phyloP scores from a whole-genome alignment of 208 protist genomes.

The Trypanosoma congolense region DNA sequence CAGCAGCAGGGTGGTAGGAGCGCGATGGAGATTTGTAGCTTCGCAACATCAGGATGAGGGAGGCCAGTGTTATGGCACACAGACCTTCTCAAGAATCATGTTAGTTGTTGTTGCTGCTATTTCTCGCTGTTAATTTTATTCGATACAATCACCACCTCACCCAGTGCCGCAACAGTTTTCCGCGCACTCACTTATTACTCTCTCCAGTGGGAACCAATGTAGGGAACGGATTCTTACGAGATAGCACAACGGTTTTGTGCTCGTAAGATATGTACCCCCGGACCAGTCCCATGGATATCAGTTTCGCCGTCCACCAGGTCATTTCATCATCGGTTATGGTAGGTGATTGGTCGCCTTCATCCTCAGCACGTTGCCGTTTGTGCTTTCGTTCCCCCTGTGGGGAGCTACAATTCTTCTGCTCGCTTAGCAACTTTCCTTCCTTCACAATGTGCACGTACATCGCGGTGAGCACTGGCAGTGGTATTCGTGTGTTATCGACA shows the following conservation, averaged over 20 bases:
- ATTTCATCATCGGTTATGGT: constrained; percentile 62
- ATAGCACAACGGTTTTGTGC: constrained; percentile 75
- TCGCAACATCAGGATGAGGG: too few species aligned
- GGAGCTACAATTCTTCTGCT: not conserved
- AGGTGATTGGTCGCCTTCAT: constrained; percentile 6
- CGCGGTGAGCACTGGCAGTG: constrained; percentile 44
- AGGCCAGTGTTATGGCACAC: too few species aligned
- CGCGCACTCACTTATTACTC: too few species aligned
- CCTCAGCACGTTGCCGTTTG: constrained; percentile 12
- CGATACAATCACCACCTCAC: too few species aligned
- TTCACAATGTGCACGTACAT: constrained; percentile 38
- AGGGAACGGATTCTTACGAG: constrained; percentile 64
- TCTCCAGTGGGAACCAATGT: constrained; percentile 12
- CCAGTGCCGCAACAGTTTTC: too few species aligned
- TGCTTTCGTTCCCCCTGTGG: constrained; percentile 2
- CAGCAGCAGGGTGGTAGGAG: too few species aligned
- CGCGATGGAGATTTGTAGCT: too few species aligned
- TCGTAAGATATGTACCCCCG: constrained; percentile 81
- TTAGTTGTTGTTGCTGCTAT: too few species aligned
- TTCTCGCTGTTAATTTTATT: too few species aligned
- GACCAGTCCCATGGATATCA: constrained; percentile 64
- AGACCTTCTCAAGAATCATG: too few species aligned
- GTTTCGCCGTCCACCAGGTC: constrained; percentile 58
- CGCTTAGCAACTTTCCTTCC: constrained; percentile 7
- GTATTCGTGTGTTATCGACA: constrained; percentile 68